A percentile compares a stretch with the other conserved stretches of the same genome.
These are phyloP conservation scores for Plasmodium reichenowi DNA, from an alignment of 169 alveolate genomes.

Conservation along the genomic window DNA sequence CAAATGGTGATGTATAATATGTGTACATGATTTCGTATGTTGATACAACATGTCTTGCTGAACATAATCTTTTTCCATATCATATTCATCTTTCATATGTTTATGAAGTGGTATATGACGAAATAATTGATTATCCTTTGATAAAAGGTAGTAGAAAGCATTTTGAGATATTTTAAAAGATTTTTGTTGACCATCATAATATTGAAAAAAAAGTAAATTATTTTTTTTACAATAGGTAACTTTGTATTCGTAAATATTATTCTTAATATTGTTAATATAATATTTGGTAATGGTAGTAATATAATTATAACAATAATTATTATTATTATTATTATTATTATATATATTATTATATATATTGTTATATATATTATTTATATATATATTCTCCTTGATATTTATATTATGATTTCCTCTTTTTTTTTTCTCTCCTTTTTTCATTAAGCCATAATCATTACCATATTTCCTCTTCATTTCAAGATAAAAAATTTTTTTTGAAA, in stretches of 20 bases:
- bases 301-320: too few species aligned
- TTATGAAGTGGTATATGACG: not conserved
- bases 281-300: too few species aligned
- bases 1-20: too few species aligned
- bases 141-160: conserved; percentile 32
- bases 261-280: conserved; percentile 5
- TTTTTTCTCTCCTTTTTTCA: conserved; percentile 28
- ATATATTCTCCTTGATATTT: conserved; percentile 30
- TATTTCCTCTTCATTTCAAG: conserved; percentile 31
- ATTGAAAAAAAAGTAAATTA: conserved; percentile 32
- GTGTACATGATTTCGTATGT: too few species aligned
- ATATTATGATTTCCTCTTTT: conserved; percentile 9
- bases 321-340: too few species aligned
- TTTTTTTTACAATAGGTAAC: conserved; percentile 48
- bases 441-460: not conserved
- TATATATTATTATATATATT: not conserved
- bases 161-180: conserved; percentile 20
- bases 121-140: conserved; percentile 33
- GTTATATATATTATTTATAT: conserved; percentile 70
- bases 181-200: conserved; percentile 58
- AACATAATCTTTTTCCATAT: not conserved
- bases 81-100: not conserved
- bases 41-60: too few species aligned
- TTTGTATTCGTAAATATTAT: conserved; percentile 67
- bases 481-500: conserved; percentile 21